Base-by-base conservation (phyloP, 208 protist species). In the Novymonas esmeraldas region DNA sequence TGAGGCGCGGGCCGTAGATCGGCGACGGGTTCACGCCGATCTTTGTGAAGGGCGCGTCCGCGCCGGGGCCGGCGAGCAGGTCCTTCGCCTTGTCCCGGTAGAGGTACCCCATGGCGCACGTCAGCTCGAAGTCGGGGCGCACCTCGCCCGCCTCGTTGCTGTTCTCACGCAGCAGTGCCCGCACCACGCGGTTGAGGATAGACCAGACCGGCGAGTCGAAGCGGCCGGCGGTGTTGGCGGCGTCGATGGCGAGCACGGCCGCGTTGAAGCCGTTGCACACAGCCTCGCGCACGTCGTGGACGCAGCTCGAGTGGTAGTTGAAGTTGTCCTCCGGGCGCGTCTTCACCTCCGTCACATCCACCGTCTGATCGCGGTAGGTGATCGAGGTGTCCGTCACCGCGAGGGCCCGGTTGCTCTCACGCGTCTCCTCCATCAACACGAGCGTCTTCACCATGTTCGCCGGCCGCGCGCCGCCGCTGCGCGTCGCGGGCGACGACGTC, bases 121-220 rank as follows among this genome's bases (percentile, higher is more conserved):
- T 84, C 38, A 94, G 60, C 34, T 81, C 67, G 28, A 90, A 81
- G 62, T 78, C 73, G 26, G 63, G 9, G 34, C 49, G 61, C 57
- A 70, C 49, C 22, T 70, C 55, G 6, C 73, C 78, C n/a, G 54
- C 58, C 5, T 38, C 34, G 38, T 72, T 55, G 2, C 61, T 69
- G 64, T 81, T 87, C 28, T 73, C 67, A 28, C 73, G 39, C 51
- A 92, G 64, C 42, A 93, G 64, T 5, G 72, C 76, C 11, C 84
- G 73, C 13, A 93, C 82, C 33, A 90, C 69, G 51, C 83, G 84
- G 48, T 78, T 84, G 48, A 92, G 66, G 57, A 78, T 81, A 36
- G 80, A 77, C 86, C 85, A 92, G 11, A 90, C 86, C 11, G 84
- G 84, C 0, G 89, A 94, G 14, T 77, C 58, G 50, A 90, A 90